Percentiles rank a stretch among this genome's conserved stretches.
Evolutionary conservation across 1,139 yeast genomes (phyloP).

Genomic region (Meyerozyma sp.): DNA sequence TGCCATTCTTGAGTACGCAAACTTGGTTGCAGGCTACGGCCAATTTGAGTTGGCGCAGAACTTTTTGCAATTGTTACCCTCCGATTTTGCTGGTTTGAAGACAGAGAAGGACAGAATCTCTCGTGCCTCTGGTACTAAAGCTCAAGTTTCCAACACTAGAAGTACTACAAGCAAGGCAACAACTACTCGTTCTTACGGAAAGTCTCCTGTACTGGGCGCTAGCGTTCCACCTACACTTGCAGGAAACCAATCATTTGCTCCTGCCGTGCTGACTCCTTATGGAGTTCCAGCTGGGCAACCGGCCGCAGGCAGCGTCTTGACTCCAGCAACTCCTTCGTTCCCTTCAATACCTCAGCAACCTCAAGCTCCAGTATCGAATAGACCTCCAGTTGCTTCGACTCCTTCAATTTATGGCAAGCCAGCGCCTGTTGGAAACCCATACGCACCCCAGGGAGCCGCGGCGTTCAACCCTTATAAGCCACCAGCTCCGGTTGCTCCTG

Average conservation of each 20-base stretch:
- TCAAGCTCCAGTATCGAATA: not conserved
- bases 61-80: conserved; percentile 66
- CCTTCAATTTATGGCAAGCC: conserved; percentile 6
- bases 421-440: conserved; percentile 17
- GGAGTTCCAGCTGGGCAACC: conserved; percentile 3
- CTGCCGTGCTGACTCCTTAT: conserved; percentile 3
- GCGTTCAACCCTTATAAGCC: conserved; percentile 14
- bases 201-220: not conserved
- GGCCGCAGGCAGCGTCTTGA: conserved; percentile 2
- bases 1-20: conserved; percentile 72
- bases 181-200: not conserved
- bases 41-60: conserved; percentile 75
- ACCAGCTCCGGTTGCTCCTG: conserved; percentile 7
- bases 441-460: conserved; percentile 19
- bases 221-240: conserved; percentile 3
- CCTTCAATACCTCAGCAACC: conserved; percentile 4
- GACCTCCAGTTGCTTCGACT: not conserved
- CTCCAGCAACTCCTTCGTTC: conserved; percentile 5
- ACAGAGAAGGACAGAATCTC: conserved; percentile 72
- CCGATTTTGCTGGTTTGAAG: conserved; percentile 38
- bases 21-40: conserved; percentile 76
- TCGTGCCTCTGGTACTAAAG: conserved; percentile 41
- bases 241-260: conserved; percentile 4
- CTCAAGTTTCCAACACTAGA: conserved; percentile 4
- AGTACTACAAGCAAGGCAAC: conserved; percentile 3